Base-by-base conservation (phyloP, 768 basidiomycete genomes). In the Tricholoma sp. region DNA sequence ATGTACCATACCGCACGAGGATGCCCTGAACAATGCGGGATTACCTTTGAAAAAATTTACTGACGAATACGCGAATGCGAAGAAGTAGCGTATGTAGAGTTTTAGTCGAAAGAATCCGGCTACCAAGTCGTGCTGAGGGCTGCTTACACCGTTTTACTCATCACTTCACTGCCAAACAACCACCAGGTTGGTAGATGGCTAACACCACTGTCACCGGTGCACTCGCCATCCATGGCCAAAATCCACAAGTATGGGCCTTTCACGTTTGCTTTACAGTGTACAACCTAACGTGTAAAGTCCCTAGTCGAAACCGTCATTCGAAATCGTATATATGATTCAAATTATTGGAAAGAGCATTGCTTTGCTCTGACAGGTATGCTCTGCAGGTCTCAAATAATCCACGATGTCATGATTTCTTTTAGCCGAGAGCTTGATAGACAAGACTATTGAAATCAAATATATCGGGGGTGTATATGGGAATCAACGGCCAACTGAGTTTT, bases 331-430 rank as follows among this genome's bases (percentile, higher is more conserved):
- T 99, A 96, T 77, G 96, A 98, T 70, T 89, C 90, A 0, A 70
- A 79, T 6, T 99, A 84, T 72, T 99, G 96, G 96, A 99, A 99
- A 75, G 96, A 99, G 68, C 93, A 97, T 63, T 99, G 96, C 68
- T 99, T 99, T 68, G 96, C 96, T 18, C 76, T 99, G 48, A 97
- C 93, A 58, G 93, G 94, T 91, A 50, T 51, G 80, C 71, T 12
- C 8, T 24, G 11, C 15, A 29, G 11, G 44, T 29, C 13, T 15
- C 37, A 3, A 48, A 37, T 49, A 2, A 39, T 50, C 18, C 39
- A 20, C 36, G 4, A 11, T 28, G 17, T 44, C 33, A 3, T 45
- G 18, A 10, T 6, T 55, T 50, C 52, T 57, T 57, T 20, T 61
- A 95, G 94, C 97, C 20, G 97, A 94, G 66, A 88, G 82, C 31